Evolutionary conservation across 306 rosid genomes (phyloP).

Genomic region (Medicago ruthenica): DNA sequence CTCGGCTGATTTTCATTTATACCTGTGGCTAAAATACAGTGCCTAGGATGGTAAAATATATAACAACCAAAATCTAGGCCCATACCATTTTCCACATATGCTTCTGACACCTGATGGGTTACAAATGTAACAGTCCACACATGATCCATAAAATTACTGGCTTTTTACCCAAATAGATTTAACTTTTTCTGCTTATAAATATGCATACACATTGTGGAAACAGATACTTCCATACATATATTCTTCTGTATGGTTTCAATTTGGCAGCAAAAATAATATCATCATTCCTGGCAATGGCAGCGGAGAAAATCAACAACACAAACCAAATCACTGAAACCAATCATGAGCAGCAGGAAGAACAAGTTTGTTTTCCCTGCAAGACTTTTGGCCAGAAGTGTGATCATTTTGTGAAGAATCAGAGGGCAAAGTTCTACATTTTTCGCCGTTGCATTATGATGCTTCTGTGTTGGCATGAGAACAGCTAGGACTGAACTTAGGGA

Average conservation of each 20-base stretch:
- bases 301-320: slow-evolving; percentile 48
- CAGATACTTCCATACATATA: slow-evolving; percentile 25
- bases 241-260: slow-evolving; percentile 40
- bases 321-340: slow-evolving; percentile 31
- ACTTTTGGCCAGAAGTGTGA: slow-evolving; percentile 74
- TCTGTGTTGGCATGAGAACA: slow-evolving; percentile 43
- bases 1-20: too few relatives aligned
- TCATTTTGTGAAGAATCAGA: slow-evolving; percentile 49
- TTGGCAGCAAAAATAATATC: background rate
- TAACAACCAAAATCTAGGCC: slow-evolving; percentile 43
- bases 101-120: slow-evolving; percentile 53
- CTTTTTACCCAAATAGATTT: slow-evolving; percentile 27
- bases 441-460: slow-evolving; percentile 47
- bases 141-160: slow-evolving; percentile 43
- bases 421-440: slow-evolving; percentile 47
- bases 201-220: slow-evolving; percentile 7
- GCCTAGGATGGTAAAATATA: slow-evolving; percentile 43
- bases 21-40: background rate
- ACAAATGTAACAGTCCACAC: slow-evolving; percentile 49
- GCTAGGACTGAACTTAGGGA: slow-evolving; percentile 26
- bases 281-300: slow-evolving; percentile 58
- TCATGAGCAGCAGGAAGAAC: slow-evolving; percentile 39
- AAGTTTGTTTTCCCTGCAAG: slow-evolving; percentile 60
- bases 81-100: slow-evolving; percentile 52
- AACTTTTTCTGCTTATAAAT: slow-evolving; percentile 21